Base-by-base conservation (phyloP, 176 grass and related monocot genomes). In the Echinochloa phyllopogon region DNA sequence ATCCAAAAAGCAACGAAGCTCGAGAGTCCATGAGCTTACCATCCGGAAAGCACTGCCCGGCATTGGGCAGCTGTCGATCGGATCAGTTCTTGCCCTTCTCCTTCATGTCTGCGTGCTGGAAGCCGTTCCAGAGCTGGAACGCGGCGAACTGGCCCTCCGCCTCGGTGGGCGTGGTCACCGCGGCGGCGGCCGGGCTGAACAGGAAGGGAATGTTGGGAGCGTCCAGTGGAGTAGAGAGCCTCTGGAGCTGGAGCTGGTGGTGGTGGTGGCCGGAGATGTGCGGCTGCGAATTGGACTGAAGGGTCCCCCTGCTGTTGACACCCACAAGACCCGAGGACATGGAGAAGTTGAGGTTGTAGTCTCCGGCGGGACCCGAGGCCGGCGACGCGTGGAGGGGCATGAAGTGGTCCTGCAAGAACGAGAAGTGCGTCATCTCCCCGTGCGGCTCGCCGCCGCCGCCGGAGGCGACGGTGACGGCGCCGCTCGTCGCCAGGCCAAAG, bases 281-380 rank as follows among this genome's bases (percentile, higher is more conserved):
- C 25, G 89, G 62, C 80, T 82, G 86, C 60, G 92, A 97, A 97
- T 97, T 97, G 94, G 94, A 97, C 94, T 97, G 94, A 97, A 97
- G 94, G 94, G 94, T 89, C 83, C 94, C 94, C 94, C 94, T 97
- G 61, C 80, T 89, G 50, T 87, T 94, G 89, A 94, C 81, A 57
- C 92, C 92, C 69, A 91, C 72, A 18, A 94, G 76, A 86, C 78
- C 89, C n/a, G 94, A 92, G 74, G 92, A 90, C 65, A 94, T 94
- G 72, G 92, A 91, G 90, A 97, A 91, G 85, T 92, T 91, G 80
- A 97, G 90, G 76, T 85, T 97, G 83, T 97, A 97, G 39, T 94
- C 85, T 59, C 63, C 83, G 69, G 93, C 78, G 40, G 85, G 77
- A 63, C 15, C 82, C 13, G 83, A 29, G 9, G 83, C 70, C 25